phyloP scores from a whole-genome alignment of 139 green algal species.

The Closterium sp. region DNA sequence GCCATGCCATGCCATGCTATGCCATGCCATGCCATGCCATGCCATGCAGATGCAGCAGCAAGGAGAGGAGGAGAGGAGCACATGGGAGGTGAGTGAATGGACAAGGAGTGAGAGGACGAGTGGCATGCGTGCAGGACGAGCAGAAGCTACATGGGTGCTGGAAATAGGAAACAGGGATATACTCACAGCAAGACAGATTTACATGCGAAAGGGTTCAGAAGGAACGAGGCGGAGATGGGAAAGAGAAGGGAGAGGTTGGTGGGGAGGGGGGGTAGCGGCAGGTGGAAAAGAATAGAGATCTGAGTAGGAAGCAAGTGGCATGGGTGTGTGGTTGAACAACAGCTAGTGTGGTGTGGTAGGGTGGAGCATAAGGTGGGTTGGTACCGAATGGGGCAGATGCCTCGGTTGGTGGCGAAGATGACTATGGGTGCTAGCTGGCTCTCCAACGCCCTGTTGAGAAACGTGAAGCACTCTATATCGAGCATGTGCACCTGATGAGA shows the following conservation, averaged over 20 bases:
- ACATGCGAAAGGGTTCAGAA: too few relatives aligned
- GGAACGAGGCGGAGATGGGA: too few relatives aligned
- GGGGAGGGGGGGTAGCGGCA: neutral
- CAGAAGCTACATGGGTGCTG: too few relatives aligned
- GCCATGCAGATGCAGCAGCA: neutral
- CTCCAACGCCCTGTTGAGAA: constrained; percentile 91
- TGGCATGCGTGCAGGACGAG: too few relatives aligned
- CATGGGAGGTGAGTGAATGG: neutral
- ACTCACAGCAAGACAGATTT: too few relatives aligned
- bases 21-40: neutral
- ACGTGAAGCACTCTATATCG: constrained; percentile 99
- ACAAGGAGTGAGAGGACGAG: neutral
- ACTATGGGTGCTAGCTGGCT: constrained; percentile 91
- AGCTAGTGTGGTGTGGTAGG: neutral
- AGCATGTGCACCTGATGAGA: constrained; percentile 87
- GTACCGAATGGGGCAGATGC: constrained; percentile 71
- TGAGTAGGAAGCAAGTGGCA: neutral
- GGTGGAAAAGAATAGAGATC: neutral
- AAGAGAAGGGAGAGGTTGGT: neutral
- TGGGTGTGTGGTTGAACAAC: neutral
- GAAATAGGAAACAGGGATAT: too few relatives aligned
- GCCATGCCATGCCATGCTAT: neutral
- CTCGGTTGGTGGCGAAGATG: constrained; percentile 97
- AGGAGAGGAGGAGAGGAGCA: neutral
- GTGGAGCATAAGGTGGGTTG: neutral